These are phyloP conservation scores for Litsea cubeba DNA, from an alignment of 164 flowering plant genomes.

Conservation along the genomic window DNA sequence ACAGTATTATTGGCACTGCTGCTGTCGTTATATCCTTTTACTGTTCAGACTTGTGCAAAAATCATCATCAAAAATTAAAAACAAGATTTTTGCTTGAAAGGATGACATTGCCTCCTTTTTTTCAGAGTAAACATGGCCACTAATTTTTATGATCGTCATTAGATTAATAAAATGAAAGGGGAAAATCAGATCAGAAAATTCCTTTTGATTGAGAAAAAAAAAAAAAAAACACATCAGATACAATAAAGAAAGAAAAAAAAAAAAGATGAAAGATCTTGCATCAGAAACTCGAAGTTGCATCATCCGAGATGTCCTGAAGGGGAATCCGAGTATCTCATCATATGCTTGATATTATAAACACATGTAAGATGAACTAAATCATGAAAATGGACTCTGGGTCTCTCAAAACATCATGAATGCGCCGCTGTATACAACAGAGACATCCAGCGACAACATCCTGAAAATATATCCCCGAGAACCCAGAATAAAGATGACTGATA, in stretches of 20 bases:
- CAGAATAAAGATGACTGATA: slow-evolving; percentile 22
- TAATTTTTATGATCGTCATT: no score
- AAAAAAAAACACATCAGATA: neutral
- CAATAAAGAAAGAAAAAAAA: neutral
- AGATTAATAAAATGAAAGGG: no score
- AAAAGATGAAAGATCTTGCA: slow-evolving; percentile 4
- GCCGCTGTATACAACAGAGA: neutral
- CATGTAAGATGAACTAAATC: neutral
- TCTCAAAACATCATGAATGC: neutral
- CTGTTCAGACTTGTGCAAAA: no score
- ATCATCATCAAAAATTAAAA: no score
- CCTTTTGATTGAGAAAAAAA: neutral
- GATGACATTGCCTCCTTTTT: no score
- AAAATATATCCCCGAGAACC: neutral
- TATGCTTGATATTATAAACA: slow-evolving; percentile 24
- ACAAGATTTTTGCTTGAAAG: no score
- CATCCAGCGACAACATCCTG: neutral
- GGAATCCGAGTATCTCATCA: slow-evolving; percentile 86
- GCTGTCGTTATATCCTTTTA: no score
- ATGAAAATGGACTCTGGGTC: neutral
- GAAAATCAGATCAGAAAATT: no score
- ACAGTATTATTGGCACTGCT: no score
- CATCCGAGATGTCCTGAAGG: slow-evolving; percentile 80
- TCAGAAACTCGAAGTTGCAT: slow-evolving; percentile 49
- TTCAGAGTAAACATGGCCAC: no score